Base-by-base conservation (phyloP, 306 rosid species). In the Abrus pulchellus region DNA sequence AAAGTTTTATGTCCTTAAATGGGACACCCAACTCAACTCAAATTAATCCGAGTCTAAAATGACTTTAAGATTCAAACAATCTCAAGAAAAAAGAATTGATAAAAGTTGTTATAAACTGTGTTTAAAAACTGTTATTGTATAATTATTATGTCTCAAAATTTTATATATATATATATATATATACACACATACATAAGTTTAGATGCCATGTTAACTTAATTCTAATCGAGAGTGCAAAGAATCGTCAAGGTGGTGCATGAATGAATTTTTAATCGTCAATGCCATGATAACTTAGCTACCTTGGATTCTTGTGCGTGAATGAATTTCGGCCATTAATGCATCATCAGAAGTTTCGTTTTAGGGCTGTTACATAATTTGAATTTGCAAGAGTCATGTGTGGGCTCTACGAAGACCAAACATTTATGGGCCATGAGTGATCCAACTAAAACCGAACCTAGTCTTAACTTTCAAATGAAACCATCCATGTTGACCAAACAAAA, bases 341-440 rank as follows among this genome's bases (percentile, higher is more conserved):
- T 10, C 40, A 38, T 36, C 13, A 27, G 6, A 55, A 40, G 78
- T 55, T 56, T 56, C 78, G 27, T 74, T 41, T 74, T 57, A 74
- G 44, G 68, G 12, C 4, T 3, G 28, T 73, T 28, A 40, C 53
- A 55, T 20, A 34, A 49, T 34, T 52, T 53, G 34, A 36, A 34
- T 11, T 34, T 53, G 36, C 55, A 56, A 40, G 28, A 33, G 29
- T 28, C 28, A 27, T 40, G 68, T 41, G 67, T 74, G 78, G 78
- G 44, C 55, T 74, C 40, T 73, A 27, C 68, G 47, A 14, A 48
- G 43, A 57, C 54, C 78, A 30, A 28, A 29, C 45, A 44, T 44
- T 74, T 43, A 44, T 44, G 79, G 78, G 44, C 79, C 68, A 43
- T 30, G 11, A 74, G 56, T 36, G 48, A 52, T 48, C 74, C 74